Conservation (phyloP, 225 moss, liverwort and hornwort genomes). For the Pleurozium schreberi region DNA sequence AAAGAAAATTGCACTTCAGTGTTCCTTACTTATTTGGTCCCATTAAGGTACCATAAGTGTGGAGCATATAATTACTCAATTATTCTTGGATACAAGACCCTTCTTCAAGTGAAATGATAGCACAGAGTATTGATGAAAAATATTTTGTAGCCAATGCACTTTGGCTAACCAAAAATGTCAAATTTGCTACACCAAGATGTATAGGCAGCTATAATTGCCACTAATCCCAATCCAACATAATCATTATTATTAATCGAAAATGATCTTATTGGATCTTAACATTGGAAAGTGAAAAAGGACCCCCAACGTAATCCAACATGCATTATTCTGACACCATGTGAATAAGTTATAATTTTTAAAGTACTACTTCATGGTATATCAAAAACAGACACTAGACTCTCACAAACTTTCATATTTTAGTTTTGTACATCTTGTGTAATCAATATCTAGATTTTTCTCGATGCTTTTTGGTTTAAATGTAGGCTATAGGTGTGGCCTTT, state of each 20-base stretch:
- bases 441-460: too few species aligned
- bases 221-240: background rate
- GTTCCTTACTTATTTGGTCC: background rate
- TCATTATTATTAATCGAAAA: background rate
- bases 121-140: background rate
- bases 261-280: background rate
- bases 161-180: background rate
- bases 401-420: background rate
- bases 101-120: background rate
- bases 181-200: background rate
- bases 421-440: background rate
- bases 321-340: background rate
- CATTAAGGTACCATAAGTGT: accelerated
- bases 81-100: accelerated
- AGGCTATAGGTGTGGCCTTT: background rate
- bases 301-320: too few species aligned
- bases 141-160: background rate
- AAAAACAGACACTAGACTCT: background rate
- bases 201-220: background rate
- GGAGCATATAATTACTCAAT: too few species aligned
- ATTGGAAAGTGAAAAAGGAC: background rate
- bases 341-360: background rate
- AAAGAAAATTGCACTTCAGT: background rate
- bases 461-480: background rate
- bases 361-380: accelerated